Base-by-base conservation (phyloP, 352 stramenopile species). In the Heterotrichella gracilis region DNA sequence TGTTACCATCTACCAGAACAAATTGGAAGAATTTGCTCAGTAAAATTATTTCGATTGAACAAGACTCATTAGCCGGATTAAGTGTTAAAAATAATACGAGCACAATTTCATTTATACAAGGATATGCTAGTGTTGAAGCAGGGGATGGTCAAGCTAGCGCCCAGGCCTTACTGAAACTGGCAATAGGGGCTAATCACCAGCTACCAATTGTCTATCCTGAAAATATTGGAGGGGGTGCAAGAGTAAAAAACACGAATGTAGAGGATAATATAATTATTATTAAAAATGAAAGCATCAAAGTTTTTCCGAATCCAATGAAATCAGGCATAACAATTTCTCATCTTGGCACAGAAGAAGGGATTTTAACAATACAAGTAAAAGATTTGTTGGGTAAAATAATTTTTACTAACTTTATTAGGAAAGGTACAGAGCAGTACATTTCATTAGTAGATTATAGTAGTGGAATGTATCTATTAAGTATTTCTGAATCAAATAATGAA, bases 81-180 rank as follows among this genome's bases (percentile, higher is more conserved):
- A n/a, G n/a, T n/a, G n/a, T 53, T 53, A 53, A 53, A 9, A 53
- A 53, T 53, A 53, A n/a, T 53, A n/a, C n/a, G 32, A 53, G n/a
- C 32, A 53, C 32, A 17, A 53, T n/a, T 53, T n/a, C 32, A 17
- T 53, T 53, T n/a, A 17, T 53, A 17, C 32, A 9, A 53, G 32
- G 9, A n/a, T 53, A n/a, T n/a, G 32, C 32, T 53, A n/a, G 9
- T 53, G 32, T n/a, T 17, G 32, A 53, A n/a, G 32, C 9, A 9
- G 9, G n/a, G 32, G 32, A 53, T 53, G 32, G 32, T n/a, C 32
- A 53, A n/a, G 32, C 9, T 53, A 17, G 32, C 32, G 32, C 32
- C 32, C 9, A n/a, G 32, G 32, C 32, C 9, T 17, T 53, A 9
- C 9, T 53, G 9, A n/a, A 53, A 53, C 9, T 53, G 32, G 9